phyloP scores from a whole-genome alignment of 257 asterid genomes.

The Linderniella brevidens region DNA sequence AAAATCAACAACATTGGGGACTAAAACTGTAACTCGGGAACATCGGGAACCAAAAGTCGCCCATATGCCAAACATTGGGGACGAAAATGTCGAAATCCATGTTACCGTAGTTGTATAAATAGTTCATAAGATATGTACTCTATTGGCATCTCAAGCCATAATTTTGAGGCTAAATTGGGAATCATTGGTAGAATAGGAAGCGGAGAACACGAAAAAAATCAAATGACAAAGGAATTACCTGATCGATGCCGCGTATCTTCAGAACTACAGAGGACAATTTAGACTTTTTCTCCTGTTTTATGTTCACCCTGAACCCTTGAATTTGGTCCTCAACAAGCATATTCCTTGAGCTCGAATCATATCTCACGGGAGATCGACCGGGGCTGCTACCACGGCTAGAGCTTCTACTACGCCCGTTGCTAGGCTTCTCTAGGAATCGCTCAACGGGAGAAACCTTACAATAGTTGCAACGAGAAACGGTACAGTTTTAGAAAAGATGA shows the following conservation, averaged over 20 bases:
- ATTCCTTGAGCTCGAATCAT: slow-evolving; percentile 54
- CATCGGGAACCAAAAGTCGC: too few species aligned
- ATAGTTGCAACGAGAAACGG: slow-evolving; percentile 1
- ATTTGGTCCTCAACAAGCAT: slow-evolving; percentile 59
- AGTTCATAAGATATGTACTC: too few species aligned
- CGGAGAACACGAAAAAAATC: slow-evolving; percentile 8
- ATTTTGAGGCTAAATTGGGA: neutral
- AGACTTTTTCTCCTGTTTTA: slow-evolving; percentile 87
- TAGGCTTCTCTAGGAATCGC: slow-evolving; percentile 82
- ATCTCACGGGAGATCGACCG: slow-evolving; percentile 74
- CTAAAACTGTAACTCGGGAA: too few species aligned
- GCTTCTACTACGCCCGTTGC: slow-evolving; percentile 86
- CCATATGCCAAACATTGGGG: too few species aligned
- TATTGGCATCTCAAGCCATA: too few species aligned
- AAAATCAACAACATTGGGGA: too few species aligned
- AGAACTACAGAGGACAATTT: slow-evolving; percentile 89
- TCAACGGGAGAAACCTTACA: slow-evolving; percentile 82
- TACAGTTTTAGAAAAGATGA: neutral
- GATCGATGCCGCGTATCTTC: slow-evolving; percentile 97
- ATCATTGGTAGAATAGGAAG: neutral
- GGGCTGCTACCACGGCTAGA: slow-evolving; percentile 96
- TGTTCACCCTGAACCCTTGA: slow-evolving; percentile 81
- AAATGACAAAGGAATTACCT: slow-evolving; percentile 32
- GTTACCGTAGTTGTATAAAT: too few species aligned
- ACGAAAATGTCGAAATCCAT: too few species aligned